Base-by-base conservation (phyloP, 495 filamentous ascomycete genomes). In the Penicillium turbatum region DNA sequence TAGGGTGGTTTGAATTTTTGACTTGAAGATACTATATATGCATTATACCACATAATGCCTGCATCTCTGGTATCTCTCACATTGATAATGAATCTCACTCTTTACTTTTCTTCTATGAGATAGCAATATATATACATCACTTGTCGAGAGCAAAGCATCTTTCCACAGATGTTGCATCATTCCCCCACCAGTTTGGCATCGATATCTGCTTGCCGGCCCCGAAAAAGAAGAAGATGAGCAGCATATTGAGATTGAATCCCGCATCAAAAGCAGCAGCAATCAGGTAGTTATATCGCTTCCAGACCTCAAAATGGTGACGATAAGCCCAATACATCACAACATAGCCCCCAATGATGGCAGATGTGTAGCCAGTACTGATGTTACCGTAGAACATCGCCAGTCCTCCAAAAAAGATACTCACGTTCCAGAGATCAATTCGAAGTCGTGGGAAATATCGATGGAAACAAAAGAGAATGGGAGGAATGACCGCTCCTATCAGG, bases 171-270 rank as follows among this genome's bases (percentile, higher is more conserved):
- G 56, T 54, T 30, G 45, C 44, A 53, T 67, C 69, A 53, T 83
- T 82, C 3, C 79, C 79, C 78, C 79, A 83, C 81, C 79, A 82
- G 41, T 77, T 64, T 29, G 79, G 77, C 79, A 82, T 82, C 26
- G 63, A 69, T 8, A 81, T 64, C 37, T 75, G 68, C 66, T 76
- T 81, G 0, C 72, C 78, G 12, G 74, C 69, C 0, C 76, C 75
- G 42, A 82, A 80, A 40, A 75, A 78, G 48, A 82, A 64, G 61
- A 83, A 82, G 24, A 81, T 74, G 17, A 82, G 65, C 52, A 82
- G 54, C 73, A 82, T 72, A 54, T 80, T 78, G 19, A 82, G 46
- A 61, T 82, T 82, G 53, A 81, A 84, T 1, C 77, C 79, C 3
- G 79, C 76, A 66, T 82, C 81, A 53, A 82, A 79, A 2, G 79